Evolutionary conservation across 1,284 basidiomycete genomes (phyloP).

Genomic region (Malassezia arunalokei): DNA sequence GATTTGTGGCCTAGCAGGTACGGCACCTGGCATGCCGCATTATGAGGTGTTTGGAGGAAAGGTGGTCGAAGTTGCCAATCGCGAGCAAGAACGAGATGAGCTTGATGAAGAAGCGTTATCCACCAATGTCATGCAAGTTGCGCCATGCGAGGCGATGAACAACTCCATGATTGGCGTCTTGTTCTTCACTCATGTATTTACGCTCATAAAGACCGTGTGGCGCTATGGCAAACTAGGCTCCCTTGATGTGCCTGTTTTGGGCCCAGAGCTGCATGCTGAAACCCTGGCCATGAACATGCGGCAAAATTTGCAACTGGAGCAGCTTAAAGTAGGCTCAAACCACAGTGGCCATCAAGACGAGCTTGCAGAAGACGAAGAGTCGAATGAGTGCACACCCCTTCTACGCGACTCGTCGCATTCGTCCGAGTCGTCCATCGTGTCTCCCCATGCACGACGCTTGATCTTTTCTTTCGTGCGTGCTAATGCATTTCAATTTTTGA

Average conservation of each 20-base stretch:
- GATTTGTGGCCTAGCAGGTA: neutral
- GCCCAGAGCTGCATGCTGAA: conserved; percentile 4
- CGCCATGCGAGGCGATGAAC: neutral
- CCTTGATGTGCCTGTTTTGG: conserved; percentile 9
- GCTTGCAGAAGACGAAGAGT: neutral
- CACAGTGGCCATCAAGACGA: neutral
- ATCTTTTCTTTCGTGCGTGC: neutral
- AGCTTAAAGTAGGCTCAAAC: neutral
- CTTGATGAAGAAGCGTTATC: neutral
- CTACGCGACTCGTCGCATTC: neutral
- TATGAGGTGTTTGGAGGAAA: neutral
- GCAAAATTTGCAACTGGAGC: neutral
- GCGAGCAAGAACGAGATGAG: neutral
- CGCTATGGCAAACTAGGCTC: conserved; percentile 1
- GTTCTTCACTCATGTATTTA: conserved; percentile 3
- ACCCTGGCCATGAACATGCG: neutral
- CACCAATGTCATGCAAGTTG: neutral
- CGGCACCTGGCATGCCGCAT: neutral
- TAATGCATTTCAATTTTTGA: neutral
- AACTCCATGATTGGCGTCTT: conserved; percentile 5
- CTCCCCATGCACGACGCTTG: neutral
- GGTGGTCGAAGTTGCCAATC: neutral
- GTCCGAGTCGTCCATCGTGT: neutral
- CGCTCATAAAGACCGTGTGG: neutral
- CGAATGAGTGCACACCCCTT: neutral